Conservation (phyloP, 2,329 filamentous ascomycete species). For the Thermomyces lanuginosus region DNA sequence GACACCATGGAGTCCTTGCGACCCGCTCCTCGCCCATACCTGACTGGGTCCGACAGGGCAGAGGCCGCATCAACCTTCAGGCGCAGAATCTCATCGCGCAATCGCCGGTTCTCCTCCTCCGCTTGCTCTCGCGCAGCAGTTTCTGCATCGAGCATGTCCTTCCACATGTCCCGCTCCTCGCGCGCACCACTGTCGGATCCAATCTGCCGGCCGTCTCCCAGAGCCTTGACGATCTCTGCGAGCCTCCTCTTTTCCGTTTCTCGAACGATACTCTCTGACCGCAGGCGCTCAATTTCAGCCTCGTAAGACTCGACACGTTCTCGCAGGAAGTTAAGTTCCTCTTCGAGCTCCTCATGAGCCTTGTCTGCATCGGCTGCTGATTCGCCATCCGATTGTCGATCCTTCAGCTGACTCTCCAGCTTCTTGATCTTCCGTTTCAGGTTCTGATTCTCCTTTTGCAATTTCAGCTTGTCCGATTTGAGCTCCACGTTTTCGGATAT, state of each 20-base stretch:
- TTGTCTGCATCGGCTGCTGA: constrained; percentile 34
- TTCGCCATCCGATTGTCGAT: constrained; percentile 32
- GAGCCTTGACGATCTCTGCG: constrained; percentile 58
- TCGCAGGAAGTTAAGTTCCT: constrained; percentile 69
- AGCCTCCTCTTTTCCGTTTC: constrained; percentile 78
- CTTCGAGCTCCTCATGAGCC: constrained; percentile 41
- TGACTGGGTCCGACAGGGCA: constrained; percentile 13
- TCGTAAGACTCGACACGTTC: constrained; percentile 76
- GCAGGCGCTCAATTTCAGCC: constrained; percentile 65
- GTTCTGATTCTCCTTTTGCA: constrained; percentile 79
- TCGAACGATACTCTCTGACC: constrained; percentile 58
- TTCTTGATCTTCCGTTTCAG: constrained; percentile 69
- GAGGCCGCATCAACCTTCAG: constrained; percentile 33
- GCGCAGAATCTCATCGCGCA: constrained; percentile 70
- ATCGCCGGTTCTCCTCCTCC: constrained; percentile 69
- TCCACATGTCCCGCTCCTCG: constrained; percentile 64
- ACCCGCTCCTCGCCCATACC: constrained; percentile 18
- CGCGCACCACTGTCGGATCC: constrained; percentile 34
- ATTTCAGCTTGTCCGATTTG: constrained; percentile 72
- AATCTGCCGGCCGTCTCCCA: constrained; percentile 38
- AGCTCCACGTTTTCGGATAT: constrained; percentile 94
- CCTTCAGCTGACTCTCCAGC: constrained; percentile 60
- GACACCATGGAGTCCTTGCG: constrained; percentile 23
- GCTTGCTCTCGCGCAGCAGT: constrained; percentile 75
- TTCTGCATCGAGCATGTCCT: constrained; percentile 84